phyloP scores from a whole-genome alignment of 2,329 filamentous ascomycete species.

The Penicillium sp. region DNA sequence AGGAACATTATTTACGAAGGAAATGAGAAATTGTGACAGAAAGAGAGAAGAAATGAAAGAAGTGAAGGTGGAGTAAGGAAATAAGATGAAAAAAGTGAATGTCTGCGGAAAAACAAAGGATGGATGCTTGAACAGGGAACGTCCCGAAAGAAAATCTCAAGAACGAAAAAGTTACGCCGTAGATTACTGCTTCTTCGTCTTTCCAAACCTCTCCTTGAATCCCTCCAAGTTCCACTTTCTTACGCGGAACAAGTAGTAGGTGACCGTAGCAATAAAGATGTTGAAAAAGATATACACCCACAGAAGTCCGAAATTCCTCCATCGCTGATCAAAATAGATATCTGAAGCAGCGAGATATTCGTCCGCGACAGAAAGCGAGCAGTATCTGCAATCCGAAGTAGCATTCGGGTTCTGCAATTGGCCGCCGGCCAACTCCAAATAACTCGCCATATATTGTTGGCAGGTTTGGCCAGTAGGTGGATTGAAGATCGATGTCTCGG shows the following conservation, averaged over 20 bases:
- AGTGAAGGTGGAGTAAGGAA: too few relatives aligned
- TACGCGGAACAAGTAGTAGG: slow-evolving; percentile 5
- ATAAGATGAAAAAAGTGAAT: too few relatives aligned
- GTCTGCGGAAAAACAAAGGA: too few relatives aligned
- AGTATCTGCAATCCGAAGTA: slow-evolving; percentile 51
- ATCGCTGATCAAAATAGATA: slow-evolving; percentile 56
- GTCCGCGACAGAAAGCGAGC: slow-evolving; percentile 32
- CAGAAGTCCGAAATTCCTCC: slow-evolving; percentile 65
- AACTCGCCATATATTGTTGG: slow-evolving; percentile 53
- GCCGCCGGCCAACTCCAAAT: slow-evolving; percentile 44
- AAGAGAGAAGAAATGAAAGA: too few relatives aligned
- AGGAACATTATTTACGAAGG: too few relatives aligned
- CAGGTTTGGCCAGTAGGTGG: slow-evolving; percentile 59
- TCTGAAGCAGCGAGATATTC: slow-evolving; percentile 43
- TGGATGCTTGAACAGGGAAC: too few relatives aligned
- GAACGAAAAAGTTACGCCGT: too few relatives aligned
- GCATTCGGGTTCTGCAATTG: slow-evolving; percentile 50
- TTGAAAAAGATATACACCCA: slow-evolving; percentile 60
- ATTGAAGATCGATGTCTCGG: slow-evolving; percentile 55
- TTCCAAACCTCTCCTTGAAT: too few relatives aligned
- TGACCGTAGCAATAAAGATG: slow-evolving; percentile 46
- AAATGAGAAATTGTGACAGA: too few relatives aligned
- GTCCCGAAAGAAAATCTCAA: too few relatives aligned
- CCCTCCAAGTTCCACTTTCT: too few relatives aligned
- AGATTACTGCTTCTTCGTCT: too few relatives aligned